Base-by-base conservation (phyloP, 768 basidiomycete species). In the Podaxis sp. region DNA sequence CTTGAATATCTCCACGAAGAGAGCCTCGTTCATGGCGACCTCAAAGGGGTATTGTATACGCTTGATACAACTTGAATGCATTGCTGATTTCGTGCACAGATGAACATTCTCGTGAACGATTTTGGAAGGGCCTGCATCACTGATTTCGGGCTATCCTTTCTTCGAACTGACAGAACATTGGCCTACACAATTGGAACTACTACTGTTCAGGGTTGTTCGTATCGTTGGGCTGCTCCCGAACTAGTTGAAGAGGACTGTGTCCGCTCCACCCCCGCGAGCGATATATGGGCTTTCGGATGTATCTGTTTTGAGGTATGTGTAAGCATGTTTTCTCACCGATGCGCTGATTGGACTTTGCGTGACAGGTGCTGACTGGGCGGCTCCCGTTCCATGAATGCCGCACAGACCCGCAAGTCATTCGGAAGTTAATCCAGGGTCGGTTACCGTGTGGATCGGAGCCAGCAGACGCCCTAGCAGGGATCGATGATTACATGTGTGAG, bases 151-250 rank as follows among this genome's bases (percentile, higher is more conserved):
- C 33, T 65, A 5, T 60, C 66, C 3, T 48, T 15, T 26, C 52
- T 22, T 51, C 51, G 15, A 41, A 66, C 46, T 22, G 61, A 56
- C 54, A 56, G 36, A 37, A 63, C 40, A 12, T 20, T 59, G n/a
- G 44, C 38, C 22, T 40, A 40, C 44, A 63, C 62, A 4, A 58
- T 49, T 30, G 28, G 40, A 17, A 62, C 53, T 17, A n/a, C n/a
- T n/a, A 30, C 37, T n/a, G n/a, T 17, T 58, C n/a, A 17, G 30
- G 60, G 63, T 11, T 33, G 41, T 40, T 55, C 59, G 1, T 33
- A 61, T 38, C 57, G 66, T 36, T 68, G 67, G 67, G 60, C 63
- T 57, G 67, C 67, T 48, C 67, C 67, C 12, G 67, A 68, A 50
- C 40, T 66, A 10, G 17, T 66, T 22, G 57, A 50, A 20, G 30